A percentile compares a stretch with the other conserved stretches of the same genome.
Conservation (phyloP, 2,329 filamentous ascomycete genomes). For the Nothophoma quercina region DNA sequence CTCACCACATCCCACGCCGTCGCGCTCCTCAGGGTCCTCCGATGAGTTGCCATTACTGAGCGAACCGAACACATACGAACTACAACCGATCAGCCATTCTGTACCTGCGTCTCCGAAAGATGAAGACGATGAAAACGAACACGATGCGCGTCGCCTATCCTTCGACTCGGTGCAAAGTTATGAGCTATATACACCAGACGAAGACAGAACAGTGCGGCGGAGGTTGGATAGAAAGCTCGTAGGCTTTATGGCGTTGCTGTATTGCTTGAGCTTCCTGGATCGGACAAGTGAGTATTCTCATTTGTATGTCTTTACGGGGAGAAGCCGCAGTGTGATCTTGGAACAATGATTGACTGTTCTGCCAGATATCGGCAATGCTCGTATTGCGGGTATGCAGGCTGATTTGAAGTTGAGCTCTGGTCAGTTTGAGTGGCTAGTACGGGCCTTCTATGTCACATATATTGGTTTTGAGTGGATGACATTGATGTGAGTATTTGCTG, state of each 20-base stretch:
- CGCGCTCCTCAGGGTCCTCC: slow-evolving; percentile 27
- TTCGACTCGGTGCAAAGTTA: slow-evolving; percentile 52
- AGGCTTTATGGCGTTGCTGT: slow-evolving; percentile 80
- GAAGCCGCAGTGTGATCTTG: background rate
- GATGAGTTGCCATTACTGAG: slow-evolving; percentile 17
- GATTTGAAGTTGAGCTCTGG: slow-evolving; percentile 63
- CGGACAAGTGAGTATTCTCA: slow-evolving; percentile 70
- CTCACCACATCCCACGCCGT: slow-evolving; percentile 31
- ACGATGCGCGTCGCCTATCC: slow-evolving; percentile 28
- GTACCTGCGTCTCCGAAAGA: slow-evolving; percentile 20
- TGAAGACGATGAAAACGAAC: slow-evolving; percentile 36
- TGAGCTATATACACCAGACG: slow-evolving; percentile 68
- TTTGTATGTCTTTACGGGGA: slow-evolving; percentile 5
- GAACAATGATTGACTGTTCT: slow-evolving; percentile 11
- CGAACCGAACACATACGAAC: slow-evolving; percentile 34
- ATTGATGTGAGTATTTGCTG: slow-evolving; percentile 54
- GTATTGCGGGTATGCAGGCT: slow-evolving; percentile 63
- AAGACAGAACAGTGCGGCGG: slow-evolving; percentile 73
- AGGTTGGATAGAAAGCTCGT: slow-evolving; percentile 83
- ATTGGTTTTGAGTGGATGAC: slow-evolving; percentile 72
- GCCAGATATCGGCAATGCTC: slow-evolving; percentile 68
- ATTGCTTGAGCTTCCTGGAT: slow-evolving; percentile 85
- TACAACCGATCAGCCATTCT: slow-evolving; percentile 29
- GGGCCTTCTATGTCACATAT: slow-evolving; percentile 70
- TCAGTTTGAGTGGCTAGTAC: slow-evolving; percentile 69